Conservation (phyloP, 176 grass and related monocot genomes). For the Ampelocalamus luodianensis region DNA sequence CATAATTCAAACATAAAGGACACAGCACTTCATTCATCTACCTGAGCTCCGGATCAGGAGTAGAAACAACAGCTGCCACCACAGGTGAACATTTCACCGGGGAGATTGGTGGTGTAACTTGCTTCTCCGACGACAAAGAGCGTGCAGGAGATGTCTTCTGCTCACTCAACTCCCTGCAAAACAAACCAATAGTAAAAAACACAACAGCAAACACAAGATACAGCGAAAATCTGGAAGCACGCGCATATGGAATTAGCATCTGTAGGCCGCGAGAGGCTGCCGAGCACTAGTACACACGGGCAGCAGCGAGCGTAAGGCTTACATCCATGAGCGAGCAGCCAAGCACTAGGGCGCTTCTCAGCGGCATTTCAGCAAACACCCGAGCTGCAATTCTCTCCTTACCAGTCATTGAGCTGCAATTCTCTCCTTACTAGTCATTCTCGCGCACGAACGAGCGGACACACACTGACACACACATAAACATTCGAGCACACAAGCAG, state of each 20-base stretch:
- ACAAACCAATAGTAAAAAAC: conserved; percentile 33
- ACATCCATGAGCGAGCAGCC: too few species aligned
- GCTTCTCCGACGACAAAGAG: conserved; percentile 33
- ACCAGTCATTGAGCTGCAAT: neutral
- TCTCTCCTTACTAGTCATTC: neutral
- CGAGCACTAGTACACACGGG: too few species aligned
- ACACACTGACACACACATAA: too few species aligned
- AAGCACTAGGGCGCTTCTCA: neutral
- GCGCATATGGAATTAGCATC: neutral
- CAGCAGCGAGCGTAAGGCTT: too few species aligned
- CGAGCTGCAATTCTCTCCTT: neutral
- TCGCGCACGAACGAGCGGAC: neutral
- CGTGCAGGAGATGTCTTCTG: neutral
- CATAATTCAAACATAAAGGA: neutral
- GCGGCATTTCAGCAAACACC: conserved; percentile 30
- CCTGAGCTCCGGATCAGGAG: conserved; percentile 41
- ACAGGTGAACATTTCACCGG: conserved; percentile 27
- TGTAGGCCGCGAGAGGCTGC: too few species aligned
- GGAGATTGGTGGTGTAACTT: conserved; percentile 21
- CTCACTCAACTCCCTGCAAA: conserved; percentile 33
- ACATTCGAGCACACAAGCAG: neutral
- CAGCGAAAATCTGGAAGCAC: neutral
- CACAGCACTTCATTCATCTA: conserved; percentile 14
- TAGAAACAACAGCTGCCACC: conserved; percentile 20
- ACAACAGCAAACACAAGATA: neutral